Base-by-base conservation (phyloP, 1,284 basidiomycete species). In the Grifola frondosa region DNA sequence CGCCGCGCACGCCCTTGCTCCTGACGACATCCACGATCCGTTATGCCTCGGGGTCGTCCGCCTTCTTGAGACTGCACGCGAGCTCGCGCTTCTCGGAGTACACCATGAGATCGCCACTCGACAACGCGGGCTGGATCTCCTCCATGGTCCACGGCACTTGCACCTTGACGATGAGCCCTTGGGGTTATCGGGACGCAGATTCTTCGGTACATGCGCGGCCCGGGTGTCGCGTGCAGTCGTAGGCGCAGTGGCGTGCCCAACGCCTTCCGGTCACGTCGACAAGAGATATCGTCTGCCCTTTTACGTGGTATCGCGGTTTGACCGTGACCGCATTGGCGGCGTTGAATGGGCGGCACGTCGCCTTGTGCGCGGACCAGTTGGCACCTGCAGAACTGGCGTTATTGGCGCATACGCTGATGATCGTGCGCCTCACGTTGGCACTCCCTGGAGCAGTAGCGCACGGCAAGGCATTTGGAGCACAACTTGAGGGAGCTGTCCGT, bases 51-150 rank as follows among this genome's bases (percentile, higher is more conserved):
- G 64, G 57, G 20, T 64, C 60, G 23, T 73, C 71, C 1, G 39
- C 35, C 12, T 63, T 58, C 17, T 53, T 15, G 15, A 78, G 59
- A 1, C 53, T 53, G 48, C 77, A 80, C 8, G 70, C 64, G 30
- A 81, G 72, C 43, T 78, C 71, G 4, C 72, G 62, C 49, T 73
- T 77, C 61, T 75, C 73, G 42, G 68, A 74, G 53, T 79, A 81
- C 15, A 81, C 64, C 30, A 73, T 47, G 19, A 78, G 43, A 33
- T 61, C 46, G 2, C 62, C 65, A 6, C 35, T 20, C 9, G 13
- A 11, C 36, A 35, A 23, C 31, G 20, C 7, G 41, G 16, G 16
- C 36, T 16, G 4, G 2, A 26, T 11, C 20, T 35, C 42, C 6
- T 25, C 32, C 22, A 31, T 21, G 24, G 24, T 29, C 35, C 40